These are phyloP conservation scores for Xylaria flabelliformis DNA, from an alignment of 495 filamentous ascomycete species.

Conservation along the genomic window DNA sequence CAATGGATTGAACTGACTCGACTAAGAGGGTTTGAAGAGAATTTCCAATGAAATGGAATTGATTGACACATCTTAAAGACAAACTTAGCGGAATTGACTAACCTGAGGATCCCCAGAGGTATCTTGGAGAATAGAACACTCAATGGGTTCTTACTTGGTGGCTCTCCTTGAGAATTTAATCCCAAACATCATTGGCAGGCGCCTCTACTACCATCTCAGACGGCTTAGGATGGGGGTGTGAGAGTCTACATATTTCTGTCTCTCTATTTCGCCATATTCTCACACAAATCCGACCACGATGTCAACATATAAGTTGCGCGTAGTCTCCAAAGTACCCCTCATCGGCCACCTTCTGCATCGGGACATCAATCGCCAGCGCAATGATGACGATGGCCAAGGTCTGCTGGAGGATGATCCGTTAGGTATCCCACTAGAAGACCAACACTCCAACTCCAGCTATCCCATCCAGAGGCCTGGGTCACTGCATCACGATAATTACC, in stretches of 20 bases:
- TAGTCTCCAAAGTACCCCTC: slow-evolving; percentile 26
- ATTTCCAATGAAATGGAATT: not conserved
- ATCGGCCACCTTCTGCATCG: slow-evolving; percentile 26
- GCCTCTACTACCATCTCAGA: not conserved
- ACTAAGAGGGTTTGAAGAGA: not conserved
- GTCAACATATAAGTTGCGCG: slow-evolving; percentile 1
- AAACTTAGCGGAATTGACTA: not conserved
- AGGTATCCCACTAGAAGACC: slow-evolving; percentile 33
- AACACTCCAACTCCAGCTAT: not conserved
- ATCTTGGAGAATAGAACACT: not conserved
- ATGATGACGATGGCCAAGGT: slow-evolving; percentile 32
- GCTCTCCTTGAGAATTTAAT: not conserved
- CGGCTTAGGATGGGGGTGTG: not conserved
- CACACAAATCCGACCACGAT: not conserved
- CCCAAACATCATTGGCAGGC: not conserved
- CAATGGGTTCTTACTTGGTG: not conserved
- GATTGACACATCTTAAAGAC: not conserved
- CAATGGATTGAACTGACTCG: not conserved
- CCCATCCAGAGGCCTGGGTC: not conserved
- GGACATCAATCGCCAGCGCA: not conserved
- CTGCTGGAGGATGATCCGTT: slow-evolving; percentile 38
- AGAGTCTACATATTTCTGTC: not conserved
- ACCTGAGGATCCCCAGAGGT: not conserved
- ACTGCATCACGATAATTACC: not conserved
- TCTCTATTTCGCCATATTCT: not conserved